A percentile compares a stretch with the other conserved stretches of the same genome.
Evolutionary conservation across 257 asterid genomes (phyloP).

Genomic region (Fraxinus anomala): DNA sequence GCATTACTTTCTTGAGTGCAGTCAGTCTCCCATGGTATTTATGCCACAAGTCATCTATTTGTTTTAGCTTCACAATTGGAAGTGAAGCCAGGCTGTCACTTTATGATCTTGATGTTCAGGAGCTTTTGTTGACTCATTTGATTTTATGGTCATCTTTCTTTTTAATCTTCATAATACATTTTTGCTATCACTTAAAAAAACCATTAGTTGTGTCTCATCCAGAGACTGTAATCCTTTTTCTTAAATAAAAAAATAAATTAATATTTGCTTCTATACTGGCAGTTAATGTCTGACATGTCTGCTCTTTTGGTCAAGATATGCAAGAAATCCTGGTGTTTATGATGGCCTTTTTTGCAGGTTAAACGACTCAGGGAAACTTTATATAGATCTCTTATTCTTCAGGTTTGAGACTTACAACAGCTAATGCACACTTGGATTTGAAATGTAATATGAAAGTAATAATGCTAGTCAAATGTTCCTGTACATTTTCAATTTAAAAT

Average conservation of each 20-base stretch:
- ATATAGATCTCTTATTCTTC: constrained; percentile 44
- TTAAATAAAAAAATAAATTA: neutral
- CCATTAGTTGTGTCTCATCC: constrained; percentile 1
- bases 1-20: neutral
- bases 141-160: neutral
- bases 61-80: constrained; percentile 24
- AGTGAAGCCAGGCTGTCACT: neutral
- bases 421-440: constrained; percentile 18
- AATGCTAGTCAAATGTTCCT: constrained; percentile 14
- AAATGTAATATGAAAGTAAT: constrained; percentile 6
- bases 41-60: constrained; percentile 7
- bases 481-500: constrained; percentile 20
- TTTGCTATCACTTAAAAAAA: neutral
- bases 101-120: neutral
- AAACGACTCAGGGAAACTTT: constrained; percentile 52
- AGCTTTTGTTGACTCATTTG: neutral
- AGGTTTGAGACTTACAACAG: constrained; percentile 36
- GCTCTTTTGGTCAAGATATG: constrained; percentile 20
- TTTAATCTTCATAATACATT: neutral
- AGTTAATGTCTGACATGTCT: neutral
- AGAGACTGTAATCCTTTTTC: neutral
- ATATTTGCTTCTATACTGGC: neutral
- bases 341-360: constrained; percentile 37
- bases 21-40: neutral
- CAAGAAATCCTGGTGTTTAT: constrained; percentile 12